phyloP scores from a whole-genome alignment of 2,329 filamentous ascomycete genomes.

The Huntiella moniliformis region DNA sequence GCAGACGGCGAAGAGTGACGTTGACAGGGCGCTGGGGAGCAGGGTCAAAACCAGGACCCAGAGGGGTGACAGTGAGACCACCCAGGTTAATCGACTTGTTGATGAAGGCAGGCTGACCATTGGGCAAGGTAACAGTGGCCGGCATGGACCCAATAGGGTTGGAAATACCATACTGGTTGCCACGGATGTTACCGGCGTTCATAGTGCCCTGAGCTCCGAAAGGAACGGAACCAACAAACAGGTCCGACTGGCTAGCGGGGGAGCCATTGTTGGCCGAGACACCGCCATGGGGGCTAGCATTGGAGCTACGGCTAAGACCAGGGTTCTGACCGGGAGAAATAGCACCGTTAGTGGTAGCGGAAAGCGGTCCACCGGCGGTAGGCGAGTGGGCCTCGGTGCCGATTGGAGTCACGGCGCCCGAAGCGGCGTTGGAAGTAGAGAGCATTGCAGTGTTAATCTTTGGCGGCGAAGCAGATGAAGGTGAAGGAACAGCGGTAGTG shows the following conservation, averaged over 20 bases:
- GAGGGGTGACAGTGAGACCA: background rate
- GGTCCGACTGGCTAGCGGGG: constrained; percentile 1
- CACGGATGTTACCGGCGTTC: background rate
- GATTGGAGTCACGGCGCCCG: background rate
- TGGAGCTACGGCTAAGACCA: constrained; percentile 1
- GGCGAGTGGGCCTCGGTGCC: background rate
- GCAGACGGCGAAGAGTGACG: constrained; percentile 7
- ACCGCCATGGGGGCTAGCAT: constrained; percentile 1
- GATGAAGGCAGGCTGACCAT: background rate
- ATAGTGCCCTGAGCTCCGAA: background rate
- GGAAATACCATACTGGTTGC: background rate
- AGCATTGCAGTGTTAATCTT: background rate
- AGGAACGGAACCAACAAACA: constrained; percentile 4
- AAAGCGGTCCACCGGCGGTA: background rate
- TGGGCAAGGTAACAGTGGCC: constrained; percentile 1
- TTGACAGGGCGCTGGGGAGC: constrained; percentile 10
- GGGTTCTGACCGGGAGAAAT: background rate
- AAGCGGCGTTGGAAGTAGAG: background rate
- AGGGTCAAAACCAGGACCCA: constrained; percentile 8
- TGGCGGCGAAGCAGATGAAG: constrained; percentile 3
- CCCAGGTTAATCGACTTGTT: background rate
- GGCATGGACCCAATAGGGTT: constrained; percentile 2
- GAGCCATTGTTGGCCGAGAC: background rate
- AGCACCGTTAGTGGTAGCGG: background rate
- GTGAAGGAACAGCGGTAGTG: constrained; percentile 5